Conservation (phyloP, 345 rosid species). For the Rhodomyrtus tomentosa region DNA sequence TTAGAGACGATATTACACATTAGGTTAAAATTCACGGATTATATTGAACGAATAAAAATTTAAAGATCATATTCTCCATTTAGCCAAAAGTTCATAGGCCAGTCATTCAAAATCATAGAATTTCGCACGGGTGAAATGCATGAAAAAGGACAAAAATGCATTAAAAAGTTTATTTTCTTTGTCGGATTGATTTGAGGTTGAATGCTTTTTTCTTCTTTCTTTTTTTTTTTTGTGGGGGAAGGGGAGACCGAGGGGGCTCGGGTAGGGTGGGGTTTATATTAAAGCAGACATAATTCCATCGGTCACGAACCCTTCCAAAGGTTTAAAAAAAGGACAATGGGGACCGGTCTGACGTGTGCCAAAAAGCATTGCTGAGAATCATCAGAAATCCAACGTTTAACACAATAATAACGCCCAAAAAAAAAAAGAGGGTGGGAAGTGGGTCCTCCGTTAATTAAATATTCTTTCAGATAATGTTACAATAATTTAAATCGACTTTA, state of each 20-base stretch:
- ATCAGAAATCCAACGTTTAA: not conserved
- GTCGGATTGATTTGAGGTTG: not conserved
- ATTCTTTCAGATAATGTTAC: not conserved
- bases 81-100: too few species aligned
- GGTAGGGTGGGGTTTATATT: accelerated
- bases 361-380: not conserved
- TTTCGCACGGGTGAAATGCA: not conserved
- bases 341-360: not conserved
- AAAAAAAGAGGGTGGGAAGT: not conserved
- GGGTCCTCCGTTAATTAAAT: not conserved
- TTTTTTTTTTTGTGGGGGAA: too few species aligned
- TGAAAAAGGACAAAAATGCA: not conserved
- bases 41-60: too few species aligned
- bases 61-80: too few species aligned
- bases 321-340: not conserved
- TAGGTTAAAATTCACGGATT: too few species aligned
- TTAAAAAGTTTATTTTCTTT: not conserved
- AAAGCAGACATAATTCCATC: not conserved
- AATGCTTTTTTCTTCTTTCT: not conserved
- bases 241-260: too few species aligned
- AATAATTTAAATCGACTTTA: not conserved
- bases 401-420: not conserved
- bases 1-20: too few species aligned
- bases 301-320: too few species aligned
- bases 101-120: not conserved